Base-by-base conservation (phyloP, 2,329 filamentous ascomycete genomes). In the Pseudofabraea citricarpa region DNA sequence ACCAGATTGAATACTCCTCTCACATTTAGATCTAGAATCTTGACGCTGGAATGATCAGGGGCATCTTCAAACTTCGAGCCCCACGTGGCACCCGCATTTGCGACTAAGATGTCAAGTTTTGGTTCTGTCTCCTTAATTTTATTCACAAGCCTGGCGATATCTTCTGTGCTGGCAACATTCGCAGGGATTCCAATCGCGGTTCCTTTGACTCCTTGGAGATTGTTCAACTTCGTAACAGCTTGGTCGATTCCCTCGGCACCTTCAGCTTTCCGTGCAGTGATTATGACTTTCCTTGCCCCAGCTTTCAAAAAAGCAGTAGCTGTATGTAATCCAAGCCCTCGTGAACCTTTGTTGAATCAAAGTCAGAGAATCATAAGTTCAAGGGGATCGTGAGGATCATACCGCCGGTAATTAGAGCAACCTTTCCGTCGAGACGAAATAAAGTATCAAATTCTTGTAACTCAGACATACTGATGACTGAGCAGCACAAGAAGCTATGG, bases 81-180 rank as follows among this genome's bases (percentile, higher is more conserved):
- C 83, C 83, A 88, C 3, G 80, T 82, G 2, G 83, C 82, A 5
- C 83, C 83, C 0, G 83, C 83, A 57, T 87, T 87, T 8, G 82
- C 83, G 49, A 87, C 80, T 36, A 87, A 63, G 36, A 87, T 83
- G 56, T 85, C 78, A 22, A 87, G 52, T 69, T 52, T 77, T 68
- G 35, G 80, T 75, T 53, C 79, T 68, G 65, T 77, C 73, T 48
- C 49, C 60, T 63, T 24, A 77, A 79, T 60, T 78, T 79, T 22
- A 64, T 50, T 66, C 2, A 80, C 77, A 18, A 87, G 65, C 5
- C 75, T 66, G 39, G 80, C 75, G 36, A 87, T 77, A 47, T 83
- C 82, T 1, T 70, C 64, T 18, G 79, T 63, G 50, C 78, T 77
- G 40, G 78, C 75, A 52, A 78, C 75, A 59, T 87, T 83, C 13